phyloP scores from a whole-genome alignment of 2,329 filamentous ascomycete genomes.

The Orbilia ellipsospora region DNA sequence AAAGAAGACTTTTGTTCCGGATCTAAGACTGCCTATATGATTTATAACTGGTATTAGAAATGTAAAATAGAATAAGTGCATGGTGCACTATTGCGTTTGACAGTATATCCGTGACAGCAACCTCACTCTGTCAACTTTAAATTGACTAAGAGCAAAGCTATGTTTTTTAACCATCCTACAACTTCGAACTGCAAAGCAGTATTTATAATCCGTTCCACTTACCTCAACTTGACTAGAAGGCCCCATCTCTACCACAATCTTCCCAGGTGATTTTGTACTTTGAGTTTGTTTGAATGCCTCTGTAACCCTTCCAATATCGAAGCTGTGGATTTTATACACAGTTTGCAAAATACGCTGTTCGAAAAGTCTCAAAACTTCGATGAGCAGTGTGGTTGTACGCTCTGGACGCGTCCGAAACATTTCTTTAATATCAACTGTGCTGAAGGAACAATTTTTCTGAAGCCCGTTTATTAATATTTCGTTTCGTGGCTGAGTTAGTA shows the following conservation, averaged over 20 bases:
- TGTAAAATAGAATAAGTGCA: no score
- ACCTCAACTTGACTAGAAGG: no score
- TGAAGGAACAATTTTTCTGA: conserved; percentile 58
- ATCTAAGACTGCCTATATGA: conserved; percentile 8
- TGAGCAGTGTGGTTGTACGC: background rate
- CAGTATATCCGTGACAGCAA: no score
- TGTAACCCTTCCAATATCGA: conserved; percentile 59
- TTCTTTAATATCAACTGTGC: conserved; percentile 22
- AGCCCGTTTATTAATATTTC: conserved; percentile 65
- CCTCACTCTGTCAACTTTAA: no score
- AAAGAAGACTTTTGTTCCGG: conserved; percentile 12
- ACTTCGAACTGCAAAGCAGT: no score
- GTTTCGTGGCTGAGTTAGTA: no score
- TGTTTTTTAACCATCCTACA: no score
- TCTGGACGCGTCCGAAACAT: conserved; percentile 20
- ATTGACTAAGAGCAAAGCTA: no score
- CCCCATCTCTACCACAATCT: no score
- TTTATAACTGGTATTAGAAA: no score
- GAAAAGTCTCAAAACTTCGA: conserved; percentile 27
- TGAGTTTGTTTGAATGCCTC: conserved; percentile 65
- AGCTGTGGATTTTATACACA: conserved; percentile 59
- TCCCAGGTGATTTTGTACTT: conserved; percentile 63
- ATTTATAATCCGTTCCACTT: no score
- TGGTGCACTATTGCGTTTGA: no score
- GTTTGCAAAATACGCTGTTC: conserved; percentile 55